Percentiles rank a stretch among this genome's conserved stretches.
These are phyloP conservation scores for Globisporangium cystogenes DNA, from an alignment of 352 stramenopile genomes.

Conservation along the genomic window DNA sequence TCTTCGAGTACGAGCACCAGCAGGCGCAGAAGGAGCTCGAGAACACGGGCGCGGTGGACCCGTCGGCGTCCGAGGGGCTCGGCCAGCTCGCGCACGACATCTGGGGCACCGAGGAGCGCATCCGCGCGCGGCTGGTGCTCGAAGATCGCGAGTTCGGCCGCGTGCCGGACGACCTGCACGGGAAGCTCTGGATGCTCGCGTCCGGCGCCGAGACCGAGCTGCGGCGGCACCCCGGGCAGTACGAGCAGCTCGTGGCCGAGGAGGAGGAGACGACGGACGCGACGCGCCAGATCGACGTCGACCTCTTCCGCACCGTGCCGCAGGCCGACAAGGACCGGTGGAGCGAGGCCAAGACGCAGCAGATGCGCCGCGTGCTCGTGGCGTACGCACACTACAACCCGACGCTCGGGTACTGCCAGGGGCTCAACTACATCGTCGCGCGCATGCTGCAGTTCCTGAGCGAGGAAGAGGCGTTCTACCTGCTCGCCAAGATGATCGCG, in stretches of 20 bases:
- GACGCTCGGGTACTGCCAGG: conserved; percentile 82
- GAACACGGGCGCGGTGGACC: conserved; percentile 22
- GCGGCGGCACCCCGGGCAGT: conserved; percentile 48
- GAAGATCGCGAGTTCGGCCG: conserved; percentile 47
- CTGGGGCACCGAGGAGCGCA: conserved; percentile 77
- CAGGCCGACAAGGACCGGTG: conserved; percentile 56
- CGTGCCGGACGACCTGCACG: conserved; percentile 66
- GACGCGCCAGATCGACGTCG: conserved; percentile 79
- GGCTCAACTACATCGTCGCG: conserved; percentile 85
- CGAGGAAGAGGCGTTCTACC: conserved; percentile 80
- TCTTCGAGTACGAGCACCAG: conserved; percentile 68
- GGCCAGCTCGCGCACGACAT: conserved; percentile 68
- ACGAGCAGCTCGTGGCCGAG: conserved; percentile 39
- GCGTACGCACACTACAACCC: conserved; percentile 82
- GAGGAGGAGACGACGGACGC: conserved; percentile 61
- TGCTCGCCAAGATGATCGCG: conserved; percentile 73
- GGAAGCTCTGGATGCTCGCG: conserved; percentile 76
- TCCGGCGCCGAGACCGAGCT: conserved; percentile 70
- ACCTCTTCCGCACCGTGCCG: conserved; percentile 70
- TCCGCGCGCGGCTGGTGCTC: conserved; percentile 57
- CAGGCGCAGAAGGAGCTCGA: conserved; percentile 41
- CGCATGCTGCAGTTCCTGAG: conserved; percentile 57
- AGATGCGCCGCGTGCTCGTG: conserved; percentile 79
- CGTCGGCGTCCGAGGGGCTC: conserved; percentile 35
- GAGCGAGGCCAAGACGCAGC: conserved; percentile 59